Evolutionary conservation across 2,329 filamentous ascomycete species (phyloP), one percentile per base, ranked within the genome.

Genomic region (Phialophora chinensis): DNA sequence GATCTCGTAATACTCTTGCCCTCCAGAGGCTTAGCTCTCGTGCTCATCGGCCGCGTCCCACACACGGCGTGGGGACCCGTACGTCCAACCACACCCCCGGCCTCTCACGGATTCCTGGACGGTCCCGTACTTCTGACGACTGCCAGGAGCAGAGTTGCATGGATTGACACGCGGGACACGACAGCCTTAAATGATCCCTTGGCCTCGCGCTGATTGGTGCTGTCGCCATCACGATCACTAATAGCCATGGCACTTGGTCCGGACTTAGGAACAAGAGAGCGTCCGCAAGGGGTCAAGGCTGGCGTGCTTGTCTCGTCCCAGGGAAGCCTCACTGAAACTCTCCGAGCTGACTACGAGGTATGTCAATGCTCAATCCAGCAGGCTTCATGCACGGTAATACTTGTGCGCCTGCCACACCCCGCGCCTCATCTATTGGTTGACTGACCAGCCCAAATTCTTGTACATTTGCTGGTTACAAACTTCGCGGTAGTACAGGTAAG

Each of bases 241-340:
- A 65, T 65, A 65, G 47, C 29, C 31, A 17, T 12, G 11, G 31
- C 47, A n/a, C 23, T 33, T 42, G 11, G 33, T n/a, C 25, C 62
- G 62, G 62, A 65, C 44, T 65, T 65, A 65, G 62, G 62, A 65
- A 58, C 56, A 1, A 12, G 7, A 56, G 52, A 42, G 20, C 35
- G 17, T 17, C 53, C 60, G 50, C 60, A 53, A 17, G 29, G n/a
- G 8, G 38, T 38, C 12, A 38, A 38, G 35, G 12, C 35, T 38
- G 12, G 12, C 35, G 33, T 38, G 33, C 11, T 38, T 38, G 33
- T 35, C 11, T 35, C 35, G 35, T 38, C 44, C 56, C 11, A 27
- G 38, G 56, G 44, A 59, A 49, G 56, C 57, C 42, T 60, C 57
- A 25, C 31, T 49, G 17, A 50, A 31, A 29, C 57, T 50, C 27